These are phyloP conservation scores for Chalciporus sp. DNA, from an alignment of 1,284 basidiomycete genomes.

Conservation along the genomic window DNA sequence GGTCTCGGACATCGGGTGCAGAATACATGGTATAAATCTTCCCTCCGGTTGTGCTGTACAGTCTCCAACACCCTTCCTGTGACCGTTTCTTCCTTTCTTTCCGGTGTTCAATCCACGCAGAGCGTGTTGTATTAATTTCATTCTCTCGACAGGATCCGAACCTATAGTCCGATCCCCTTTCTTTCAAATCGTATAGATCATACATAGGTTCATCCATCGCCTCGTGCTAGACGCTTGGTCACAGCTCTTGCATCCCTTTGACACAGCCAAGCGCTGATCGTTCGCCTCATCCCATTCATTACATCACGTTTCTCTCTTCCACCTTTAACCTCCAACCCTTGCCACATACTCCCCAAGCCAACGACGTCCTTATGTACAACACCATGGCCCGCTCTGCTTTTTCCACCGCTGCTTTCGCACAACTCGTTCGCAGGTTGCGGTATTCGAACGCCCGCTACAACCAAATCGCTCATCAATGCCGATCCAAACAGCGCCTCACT, in stretches of 20 bases:
- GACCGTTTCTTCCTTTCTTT: neutral
- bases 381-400: slow-evolving; percentile 27
- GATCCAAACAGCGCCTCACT: slow-evolving; percentile 35
- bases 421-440: slow-evolving; percentile 43
- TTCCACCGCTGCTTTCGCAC: slow-evolving; percentile 31
- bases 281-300: slow-evolving; percentile 5
- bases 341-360: neutral
- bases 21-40: slow-evolving; percentile 17
- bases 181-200: neutral
- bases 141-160: slow-evolving; percentile 8
- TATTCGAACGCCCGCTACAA: slow-evolving; percentile 44
- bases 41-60: neutral
- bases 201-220: too few species aligned
- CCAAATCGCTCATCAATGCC: slow-evolving; percentile 39
- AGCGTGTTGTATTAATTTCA: slow-evolving; percentile 13
- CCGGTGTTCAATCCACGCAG: slow-evolving; percentile 19
- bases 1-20: slow-evolving; percentile 1
- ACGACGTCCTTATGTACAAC: slow-evolving; percentile 15
- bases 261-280: neutral
- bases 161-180: neutral
- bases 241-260: neutral
- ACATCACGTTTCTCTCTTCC: neutral
- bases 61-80: slow-evolving; percentile 21
- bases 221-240: too few species aligned
- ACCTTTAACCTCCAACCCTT: neutral